These are phyloP conservation scores for Micractinium conductrix DNA, from an alignment of 139 green algal genomes.

Conservation along the genomic window DNA sequence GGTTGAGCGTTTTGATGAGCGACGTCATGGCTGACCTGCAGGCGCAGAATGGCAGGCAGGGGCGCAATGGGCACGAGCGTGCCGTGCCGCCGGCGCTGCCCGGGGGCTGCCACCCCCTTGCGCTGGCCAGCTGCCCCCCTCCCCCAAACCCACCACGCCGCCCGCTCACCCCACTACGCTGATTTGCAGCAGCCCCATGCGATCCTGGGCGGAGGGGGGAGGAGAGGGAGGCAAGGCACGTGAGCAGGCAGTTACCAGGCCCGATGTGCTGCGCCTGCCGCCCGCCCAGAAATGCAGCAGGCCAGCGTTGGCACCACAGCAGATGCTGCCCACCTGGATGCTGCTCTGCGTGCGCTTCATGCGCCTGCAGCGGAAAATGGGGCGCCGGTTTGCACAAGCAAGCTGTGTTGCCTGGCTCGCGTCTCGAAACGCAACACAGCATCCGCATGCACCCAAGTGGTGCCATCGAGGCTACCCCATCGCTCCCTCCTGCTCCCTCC, in stretches of 20 bases:
- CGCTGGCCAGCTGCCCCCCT: neutral
- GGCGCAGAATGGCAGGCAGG: neutral
- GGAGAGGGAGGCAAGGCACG: neutral
- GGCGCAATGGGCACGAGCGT: too few species aligned
- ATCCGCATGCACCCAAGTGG: too few species aligned
- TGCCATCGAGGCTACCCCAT: too few species aligned
- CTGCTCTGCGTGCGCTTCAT: constrained; percentile 65
- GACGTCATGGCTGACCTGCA: constrained; percentile 82
- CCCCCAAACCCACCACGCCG: neutral
- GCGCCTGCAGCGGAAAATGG: constrained; percentile 80
- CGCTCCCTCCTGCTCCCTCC: too few species aligned
- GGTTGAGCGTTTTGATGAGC: constrained; percentile 89
- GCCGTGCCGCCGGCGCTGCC: too few species aligned
- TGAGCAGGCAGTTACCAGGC: too few species aligned
- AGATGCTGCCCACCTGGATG: constrained; percentile 68
- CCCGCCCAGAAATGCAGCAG: too few species aligned
- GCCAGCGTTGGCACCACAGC: neutral
- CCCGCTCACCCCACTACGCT: constrained; percentile 70
- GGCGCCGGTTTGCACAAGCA: neutral
- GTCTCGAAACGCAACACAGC: too few species aligned
- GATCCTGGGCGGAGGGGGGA: constrained; percentile 38
- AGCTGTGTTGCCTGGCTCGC: too few species aligned
- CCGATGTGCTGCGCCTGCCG: too few species aligned
- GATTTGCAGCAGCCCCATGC: constrained; percentile 86
- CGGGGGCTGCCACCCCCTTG: too few species aligned